phyloP scores from a whole-genome alignment of 2,329 filamentous ascomycete genomes.

The Trichoderma sp. region DNA sequence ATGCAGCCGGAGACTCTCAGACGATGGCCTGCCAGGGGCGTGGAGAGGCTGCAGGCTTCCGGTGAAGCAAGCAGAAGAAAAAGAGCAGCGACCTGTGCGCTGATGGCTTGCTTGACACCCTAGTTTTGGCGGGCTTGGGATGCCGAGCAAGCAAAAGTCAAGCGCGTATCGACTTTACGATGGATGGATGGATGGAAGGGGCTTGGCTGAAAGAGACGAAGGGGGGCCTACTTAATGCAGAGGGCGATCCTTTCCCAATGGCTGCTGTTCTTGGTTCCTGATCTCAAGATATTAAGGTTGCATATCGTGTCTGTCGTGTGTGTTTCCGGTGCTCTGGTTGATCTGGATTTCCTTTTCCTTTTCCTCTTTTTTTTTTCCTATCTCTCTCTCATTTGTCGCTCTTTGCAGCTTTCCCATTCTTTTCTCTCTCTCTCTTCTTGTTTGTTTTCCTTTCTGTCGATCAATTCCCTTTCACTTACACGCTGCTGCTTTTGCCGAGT shows the following conservation, averaged over 20 bases:
- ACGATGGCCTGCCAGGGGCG: not conserved
- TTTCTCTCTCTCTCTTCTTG: conserved; percentile 22
- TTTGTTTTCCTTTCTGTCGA: conserved; percentile 16
- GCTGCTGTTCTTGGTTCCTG: conserved; percentile 19
- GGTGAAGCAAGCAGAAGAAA: not conserved
- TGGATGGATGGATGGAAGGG: not conserved
- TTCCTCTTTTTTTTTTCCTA: conserved; percentile 21
- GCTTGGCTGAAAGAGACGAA: not conserved
- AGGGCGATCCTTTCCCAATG: conserved; percentile 28
- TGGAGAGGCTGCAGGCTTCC: conserved; percentile 2
- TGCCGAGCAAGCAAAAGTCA: not conserved
- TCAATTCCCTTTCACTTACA: conserved; percentile 27
- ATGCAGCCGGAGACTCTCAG: conserved; percentile 9
- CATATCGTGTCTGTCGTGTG: conserved; percentile 26
- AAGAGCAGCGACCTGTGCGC: not conserved
- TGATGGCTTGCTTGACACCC: not conserved
- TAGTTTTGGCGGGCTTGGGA: not conserved
- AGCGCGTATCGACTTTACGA: not conserved
- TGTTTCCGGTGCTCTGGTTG: conserved; percentile 25
- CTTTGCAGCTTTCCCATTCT: conserved; percentile 26
- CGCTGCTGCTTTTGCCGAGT: not conserved
- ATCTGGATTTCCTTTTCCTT: conserved; percentile 20
- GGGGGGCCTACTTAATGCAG: conserved; percentile 20
- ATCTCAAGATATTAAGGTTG: conserved; percentile 21
- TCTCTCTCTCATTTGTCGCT: conserved; percentile 27